Percentiles rank a stretch among this genome's conserved stretches.
These are phyloP conservation scores for Lasiosphaeria miniovina DNA, from an alignment of 495 filamentous ascomycete species.

Conservation along the genomic window DNA sequence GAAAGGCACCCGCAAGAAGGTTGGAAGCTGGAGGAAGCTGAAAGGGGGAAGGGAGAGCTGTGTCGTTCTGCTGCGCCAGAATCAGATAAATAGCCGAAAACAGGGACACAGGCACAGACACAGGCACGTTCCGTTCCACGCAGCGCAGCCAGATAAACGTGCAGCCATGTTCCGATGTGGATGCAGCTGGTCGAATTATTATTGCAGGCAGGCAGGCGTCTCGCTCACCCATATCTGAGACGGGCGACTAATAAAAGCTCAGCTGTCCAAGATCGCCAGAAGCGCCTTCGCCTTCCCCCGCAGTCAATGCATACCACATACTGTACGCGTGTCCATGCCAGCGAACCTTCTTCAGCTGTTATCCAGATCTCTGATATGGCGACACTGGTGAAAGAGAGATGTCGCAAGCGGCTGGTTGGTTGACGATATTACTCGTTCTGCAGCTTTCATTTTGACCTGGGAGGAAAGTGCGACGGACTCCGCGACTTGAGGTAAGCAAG, in stretches of 20 bases:
- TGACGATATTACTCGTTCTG: background rate
- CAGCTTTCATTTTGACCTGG: background rate
- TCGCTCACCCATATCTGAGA: slow-evolving; percentile 1
- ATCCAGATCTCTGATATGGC: background rate
- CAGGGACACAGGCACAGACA: background rate
- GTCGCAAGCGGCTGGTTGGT: slow-evolving; percentile 2
- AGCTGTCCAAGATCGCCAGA: background rate
- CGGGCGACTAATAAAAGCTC: background rate
- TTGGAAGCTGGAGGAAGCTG: background rate
- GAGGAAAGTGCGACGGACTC: too few species aligned
- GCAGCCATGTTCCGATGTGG: background rate
- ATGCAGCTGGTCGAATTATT: background rate
- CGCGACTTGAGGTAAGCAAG: too few species aligned
- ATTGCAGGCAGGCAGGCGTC: background rate
- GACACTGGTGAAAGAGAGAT: slow-evolving; percentile 4
- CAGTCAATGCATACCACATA: background rate
- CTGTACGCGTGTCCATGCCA: too few species aligned
- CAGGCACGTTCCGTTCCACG: background rate
- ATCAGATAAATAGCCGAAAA: slow-evolving; percentile 8
- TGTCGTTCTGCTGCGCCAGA: background rate
- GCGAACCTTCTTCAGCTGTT: background rate
- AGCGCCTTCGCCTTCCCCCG: background rate
- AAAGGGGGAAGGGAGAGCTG: background rate
- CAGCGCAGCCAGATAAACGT: background rate
- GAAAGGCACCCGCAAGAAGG: background rate